Evolutionary conservation across 805 yeast species (phyloP), one percentile per base, ranked within the genome.

Genomic region (Ogataea neopini): DNA sequence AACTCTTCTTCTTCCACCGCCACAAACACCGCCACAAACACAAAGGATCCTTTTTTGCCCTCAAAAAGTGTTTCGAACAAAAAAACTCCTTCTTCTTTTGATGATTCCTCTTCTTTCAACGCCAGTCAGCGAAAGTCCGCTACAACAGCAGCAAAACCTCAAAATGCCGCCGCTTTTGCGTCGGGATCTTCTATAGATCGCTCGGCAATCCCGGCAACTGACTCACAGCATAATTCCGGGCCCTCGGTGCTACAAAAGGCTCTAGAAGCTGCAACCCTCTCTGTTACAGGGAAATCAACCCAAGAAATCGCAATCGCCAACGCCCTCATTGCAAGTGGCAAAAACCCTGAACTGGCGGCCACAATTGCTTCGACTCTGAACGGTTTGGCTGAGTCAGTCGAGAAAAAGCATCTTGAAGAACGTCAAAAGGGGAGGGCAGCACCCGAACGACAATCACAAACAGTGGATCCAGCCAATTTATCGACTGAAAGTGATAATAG

Each of bases 261-360:
- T 10, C 59, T 80, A 32, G 83, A 79, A 53, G 72, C 76, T 28
- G 84, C 86, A 0, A 74, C 83, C 0, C 43, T 79, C 3, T 77
- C 83, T 0, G 75, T 81, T 7, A 75, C 82, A 1, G 86, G 85
- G 0, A 78, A 73, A 54, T 68, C 83, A 0, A 66, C 79, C 4
- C 65, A 69, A 44, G 81, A 78, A 43, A 72, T 81, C 26, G 76
- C 80, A 48, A 60, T 69, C 20, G 81, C 78, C 17, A 74, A 72
- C 50, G 75, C 73, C n/a, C 60, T 76, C 15, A 73, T 77, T 15
- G 73, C 75, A 5, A 64, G 70, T 51, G 84, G 84, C 0, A 66
- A 73, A 34, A 78, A 77, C 44, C 84, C 84, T 0, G 69, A 65
- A 6, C 62, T 68, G 19, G 67, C 68, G 3, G 52, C 61, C 13